phyloP scores from a whole-genome alignment of 1,284 basidiomycete genomes.

The Albatrellus sp. region DNA sequence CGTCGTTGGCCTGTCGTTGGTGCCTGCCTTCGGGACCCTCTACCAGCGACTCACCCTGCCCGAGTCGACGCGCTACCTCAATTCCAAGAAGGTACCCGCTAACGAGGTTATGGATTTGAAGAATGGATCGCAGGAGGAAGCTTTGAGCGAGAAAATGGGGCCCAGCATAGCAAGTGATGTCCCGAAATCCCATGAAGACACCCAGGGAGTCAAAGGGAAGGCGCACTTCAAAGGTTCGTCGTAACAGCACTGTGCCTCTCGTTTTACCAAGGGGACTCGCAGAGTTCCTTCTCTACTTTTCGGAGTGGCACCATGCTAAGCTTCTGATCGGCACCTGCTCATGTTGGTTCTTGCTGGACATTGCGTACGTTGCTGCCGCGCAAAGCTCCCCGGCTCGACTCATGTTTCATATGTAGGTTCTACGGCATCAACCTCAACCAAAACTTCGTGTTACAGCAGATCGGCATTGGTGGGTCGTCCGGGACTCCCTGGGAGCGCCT shows the following conservation, averaged over 20 bases:
- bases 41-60: conserved; percentile 70
- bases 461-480: conserved; percentile 45
- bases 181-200: not conserved
- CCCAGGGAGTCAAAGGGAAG: conserved; percentile 16
- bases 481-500: conserved; percentile 51
- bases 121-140: not conserved
- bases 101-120: not conserved
- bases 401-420: conserved; percentile 28
- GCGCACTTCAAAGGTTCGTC: conserved; percentile 25
- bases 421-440: conserved; percentile 75
- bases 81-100: conserved; percentile 26
- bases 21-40: conserved; percentile 46
- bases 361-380: conserved; percentile 28
- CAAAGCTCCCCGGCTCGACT: not conserved
- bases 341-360: conserved; percentile 47
- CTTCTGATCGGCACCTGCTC: conserved; percentile 36
- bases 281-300: conserved; percentile 41
- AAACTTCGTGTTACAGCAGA: conserved; percentile 58
- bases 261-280: not conserved
- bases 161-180: not conserved
- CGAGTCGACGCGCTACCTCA: conserved; percentile 49
- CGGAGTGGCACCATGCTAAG: conserved; percentile 43
- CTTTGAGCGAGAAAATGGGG: too few species aligned
- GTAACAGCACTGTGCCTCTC: not conserved
- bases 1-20: conserved; percentile 35